A percentile compares a stretch with the other conserved stretches of the same genome.
Conservation (phyloP, 352 stramenopile genomes). For the Globisporangium parvum region DNA sequence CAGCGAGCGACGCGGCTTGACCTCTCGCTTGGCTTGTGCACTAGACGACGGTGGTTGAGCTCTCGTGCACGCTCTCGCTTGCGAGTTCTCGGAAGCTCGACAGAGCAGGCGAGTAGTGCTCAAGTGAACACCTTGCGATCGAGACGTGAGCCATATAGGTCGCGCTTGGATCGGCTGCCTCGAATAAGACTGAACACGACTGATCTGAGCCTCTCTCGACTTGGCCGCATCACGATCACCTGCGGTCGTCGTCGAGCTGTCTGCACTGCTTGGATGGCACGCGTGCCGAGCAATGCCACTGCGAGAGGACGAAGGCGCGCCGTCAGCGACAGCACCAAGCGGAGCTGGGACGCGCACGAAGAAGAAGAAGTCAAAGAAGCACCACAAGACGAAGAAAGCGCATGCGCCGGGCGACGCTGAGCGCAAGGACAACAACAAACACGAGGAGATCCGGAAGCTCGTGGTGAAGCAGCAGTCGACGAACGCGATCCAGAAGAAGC, state of each 20-base stretch:
- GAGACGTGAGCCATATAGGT: too few relatives aligned
- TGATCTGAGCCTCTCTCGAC: too few relatives aligned
- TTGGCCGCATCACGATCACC: too few relatives aligned
- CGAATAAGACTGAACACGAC: too few relatives aligned
- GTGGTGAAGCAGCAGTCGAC: slow-evolving; percentile 11
- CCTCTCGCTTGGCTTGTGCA: too few relatives aligned
- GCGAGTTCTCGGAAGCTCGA: too few relatives aligned
- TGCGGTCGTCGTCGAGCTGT: neutral
- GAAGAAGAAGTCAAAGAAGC: slow-evolving; percentile 18
- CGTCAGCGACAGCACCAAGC: neutral
- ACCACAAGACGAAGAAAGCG: neutral
- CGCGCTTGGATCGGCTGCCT: too few relatives aligned
- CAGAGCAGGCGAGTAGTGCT: too few relatives aligned
- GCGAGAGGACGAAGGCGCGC: neutral
- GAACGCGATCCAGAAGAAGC: neutral
- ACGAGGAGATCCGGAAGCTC: slow-evolving; percentile 5
- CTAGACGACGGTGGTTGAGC: too few relatives aligned
- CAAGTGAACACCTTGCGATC: too few relatives aligned
- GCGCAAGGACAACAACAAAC: neutral
- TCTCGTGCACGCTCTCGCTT: too few relatives aligned
- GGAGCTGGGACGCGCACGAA: neutral
- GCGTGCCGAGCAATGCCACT: neutral
- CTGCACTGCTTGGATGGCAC: neutral
- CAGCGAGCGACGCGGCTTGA: too few relatives aligned
- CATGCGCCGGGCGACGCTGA: neutral